phyloP scores from a whole-genome alignment of 331 rosid species.

The Saraca asoca region DNA sequence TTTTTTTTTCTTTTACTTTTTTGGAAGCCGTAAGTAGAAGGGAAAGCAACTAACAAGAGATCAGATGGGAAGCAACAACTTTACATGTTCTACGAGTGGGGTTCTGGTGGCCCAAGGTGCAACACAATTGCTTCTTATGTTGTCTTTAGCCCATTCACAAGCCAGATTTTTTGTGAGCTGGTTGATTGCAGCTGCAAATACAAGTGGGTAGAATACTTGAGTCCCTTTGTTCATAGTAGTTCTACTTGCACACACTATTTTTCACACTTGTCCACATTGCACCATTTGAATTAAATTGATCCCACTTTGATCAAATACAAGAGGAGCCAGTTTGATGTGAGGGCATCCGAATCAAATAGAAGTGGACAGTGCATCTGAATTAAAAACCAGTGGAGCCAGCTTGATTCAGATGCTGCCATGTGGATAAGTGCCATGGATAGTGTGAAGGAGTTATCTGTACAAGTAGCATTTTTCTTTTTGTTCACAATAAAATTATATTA shows the following conservation, averaged over 20 bases:
- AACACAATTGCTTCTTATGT: constrained; percentile 48
- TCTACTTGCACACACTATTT: no score
- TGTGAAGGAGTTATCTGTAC: no score
- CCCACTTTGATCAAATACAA: no score
- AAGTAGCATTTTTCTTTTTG: neutral
- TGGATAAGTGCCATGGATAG: no score
- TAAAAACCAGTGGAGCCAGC: no score
- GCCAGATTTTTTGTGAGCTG: constrained; percentile 46
- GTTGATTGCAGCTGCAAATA: constrained; percentile 49
- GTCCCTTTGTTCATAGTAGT: neutral
- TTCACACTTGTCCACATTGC: no score
- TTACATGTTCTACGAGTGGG: constrained; percentile 46
- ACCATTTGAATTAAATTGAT: no score
- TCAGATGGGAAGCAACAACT: neutral
- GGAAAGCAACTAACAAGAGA: neutral
- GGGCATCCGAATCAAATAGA: no score
- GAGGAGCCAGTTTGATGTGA: no score
- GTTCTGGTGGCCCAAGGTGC: constrained; percentile 48
- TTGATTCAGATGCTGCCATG: no score
- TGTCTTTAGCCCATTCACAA: constrained; percentile 54
- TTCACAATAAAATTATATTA: neutral
- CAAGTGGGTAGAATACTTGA: neutral
- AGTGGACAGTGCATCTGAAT: no score
- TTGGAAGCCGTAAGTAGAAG: neutral
- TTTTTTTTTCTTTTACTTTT: neutral